phyloP scores from a whole-genome alignment of 345 rosid species.

The Mangifera indica region DNA sequence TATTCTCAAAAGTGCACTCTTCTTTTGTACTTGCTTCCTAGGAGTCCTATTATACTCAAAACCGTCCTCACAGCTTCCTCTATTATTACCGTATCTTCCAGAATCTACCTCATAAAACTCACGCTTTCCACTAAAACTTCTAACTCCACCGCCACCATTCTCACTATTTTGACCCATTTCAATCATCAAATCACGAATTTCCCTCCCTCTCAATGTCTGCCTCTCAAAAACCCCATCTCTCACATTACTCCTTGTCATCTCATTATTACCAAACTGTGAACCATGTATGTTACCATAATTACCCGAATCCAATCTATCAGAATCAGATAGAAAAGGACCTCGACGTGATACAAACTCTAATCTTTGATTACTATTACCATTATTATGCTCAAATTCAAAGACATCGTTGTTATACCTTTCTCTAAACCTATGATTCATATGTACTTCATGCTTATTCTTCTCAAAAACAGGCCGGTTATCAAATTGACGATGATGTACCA shows the following conservation, averaged over 20 bases:
- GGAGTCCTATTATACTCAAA: slow-evolving; percentile 49
- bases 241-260: slow-evolving; percentile 29
- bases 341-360: slow-evolving; percentile 36
- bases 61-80: slow-evolving; percentile 51
- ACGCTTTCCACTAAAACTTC: slow-evolving; percentile 30
- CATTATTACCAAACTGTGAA: slow-evolving; percentile 19
- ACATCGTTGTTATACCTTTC: slow-evolving; percentile 31
- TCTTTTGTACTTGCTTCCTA: slow-evolving; percentile 65
- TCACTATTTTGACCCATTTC: slow-evolving; percentile 25
- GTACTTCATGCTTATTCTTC: slow-evolving; percentile 43
- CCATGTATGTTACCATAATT: slow-evolving; percentile 31
- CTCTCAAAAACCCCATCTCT: slow-evolving; percentile 34
- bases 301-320: slow-evolving; percentile 40
- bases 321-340: slow-evolving; percentile 30
- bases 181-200: slow-evolving; percentile 22
- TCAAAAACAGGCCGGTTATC: slow-evolving; percentile 40
- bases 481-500: slow-evolving; percentile 33
- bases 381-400: slow-evolving; percentile 27
- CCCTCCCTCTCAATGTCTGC: slow-evolving; percentile 38
- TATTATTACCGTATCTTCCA: slow-evolving; percentile 38
- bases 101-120: slow-evolving; percentile 41
- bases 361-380: slow-evolving; percentile 18
- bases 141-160: slow-evolving; percentile 29
- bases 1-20: slow-evolving; percentile 85
- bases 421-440: slow-evolving; percentile 46